Base-by-base conservation (phyloP, 495 filamentous ascomycete genomes). In the Halenospora varia region DNA sequence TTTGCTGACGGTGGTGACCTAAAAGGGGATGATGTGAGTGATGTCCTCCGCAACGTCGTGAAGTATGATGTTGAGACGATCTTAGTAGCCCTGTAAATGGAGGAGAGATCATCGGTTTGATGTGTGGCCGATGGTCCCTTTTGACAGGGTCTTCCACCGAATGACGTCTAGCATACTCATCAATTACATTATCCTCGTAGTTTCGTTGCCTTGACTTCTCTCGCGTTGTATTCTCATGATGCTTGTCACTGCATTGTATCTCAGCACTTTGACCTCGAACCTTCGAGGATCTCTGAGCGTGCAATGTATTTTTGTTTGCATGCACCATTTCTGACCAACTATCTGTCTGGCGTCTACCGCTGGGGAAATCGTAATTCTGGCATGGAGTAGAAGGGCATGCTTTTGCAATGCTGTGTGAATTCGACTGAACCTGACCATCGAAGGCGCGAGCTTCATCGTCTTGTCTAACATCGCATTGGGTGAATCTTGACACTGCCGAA, bases 61-160 rank as follows among this genome's bases (percentile, higher is more conserved):
- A 35, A 35, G 29, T 4, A 35, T 25, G n/a, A 35, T 44, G 20
- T 23, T 57, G 9, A 11, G 48, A 2, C 2, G 40, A 1, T 42
- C 25, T 19, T 25, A 13, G 13, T n/a, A n/a, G n/a, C n/a, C n/a
- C n/a, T n/a, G n/a, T n/a, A 18, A 20, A 8, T 29, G 48, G 23
- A 10, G 39, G 48, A 25, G 15, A 15, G 18, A 42, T 8, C 8
- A 40, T 35, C 13, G 29, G 35, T n/a, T 24, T 53, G 1, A 49
- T 29, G 18, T 8, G 20, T 18, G 50, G 44, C 15, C 44, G 3
- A 48, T 48, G 48, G 8, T 26, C 44, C 29, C 44, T 39, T 29
- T 63, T 63, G 22, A 60, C 48, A 19, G 52, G 56, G 55, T 63
- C 61, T 6, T 47, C 19, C 10, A 57, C 10, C 0, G 57, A 53